These are phyloP conservation scores for Lophium mytilinum DNA, from an alignment of 495 filamentous ascomycete species.

Conservation along the genomic window DNA sequence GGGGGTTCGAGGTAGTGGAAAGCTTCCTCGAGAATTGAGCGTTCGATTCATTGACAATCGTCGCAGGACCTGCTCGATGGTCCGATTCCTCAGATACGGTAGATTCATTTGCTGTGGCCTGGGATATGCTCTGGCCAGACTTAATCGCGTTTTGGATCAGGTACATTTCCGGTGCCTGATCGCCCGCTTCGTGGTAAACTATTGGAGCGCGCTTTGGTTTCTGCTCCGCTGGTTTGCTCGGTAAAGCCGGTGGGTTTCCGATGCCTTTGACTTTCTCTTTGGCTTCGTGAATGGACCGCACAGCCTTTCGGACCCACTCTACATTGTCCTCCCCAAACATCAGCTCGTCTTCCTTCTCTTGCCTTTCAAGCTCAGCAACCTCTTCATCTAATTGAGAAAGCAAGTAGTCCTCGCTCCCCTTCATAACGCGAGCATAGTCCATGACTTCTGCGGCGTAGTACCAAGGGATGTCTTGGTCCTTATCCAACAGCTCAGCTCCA, in stretches of 20 bases:
- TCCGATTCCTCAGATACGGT: not conserved
- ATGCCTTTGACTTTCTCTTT: conserved; percentile 66
- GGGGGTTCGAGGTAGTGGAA: conserved; percentile 10
- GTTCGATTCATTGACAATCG: not conserved
- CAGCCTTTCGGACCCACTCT: conserved; percentile 82
- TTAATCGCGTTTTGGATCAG: conserved; percentile 40
- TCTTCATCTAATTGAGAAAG: conserved; percentile 66
- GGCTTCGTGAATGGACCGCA: conserved; percentile 58
- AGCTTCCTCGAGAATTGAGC: not conserved
- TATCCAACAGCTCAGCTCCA: conserved; percentile 58
- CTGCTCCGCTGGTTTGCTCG: conserved; percentile 44
- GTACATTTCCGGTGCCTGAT: conserved; percentile 49
- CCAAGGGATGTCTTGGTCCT: conserved; percentile 79
- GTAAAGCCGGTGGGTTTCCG: conserved; percentile 56
- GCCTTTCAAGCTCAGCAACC: conserved; percentile 60
- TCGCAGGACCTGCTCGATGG: too few relatives aligned
- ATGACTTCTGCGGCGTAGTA: conserved; percentile 86
- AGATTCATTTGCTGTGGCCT: not conserved
- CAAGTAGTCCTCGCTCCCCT: conserved; percentile 87
- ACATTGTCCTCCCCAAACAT: conserved; percentile 82
- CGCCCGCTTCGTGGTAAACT: conserved; percentile 37
- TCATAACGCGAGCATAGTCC: conserved; percentile 95
- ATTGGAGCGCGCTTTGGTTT: conserved; percentile 42
- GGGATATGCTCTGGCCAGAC: conserved; percentile 34
- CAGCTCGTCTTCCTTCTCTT: conserved; percentile 82